Conservation (phyloP, 2,329 filamentous ascomycete genomes). For the Onygenales sp. region DNA sequence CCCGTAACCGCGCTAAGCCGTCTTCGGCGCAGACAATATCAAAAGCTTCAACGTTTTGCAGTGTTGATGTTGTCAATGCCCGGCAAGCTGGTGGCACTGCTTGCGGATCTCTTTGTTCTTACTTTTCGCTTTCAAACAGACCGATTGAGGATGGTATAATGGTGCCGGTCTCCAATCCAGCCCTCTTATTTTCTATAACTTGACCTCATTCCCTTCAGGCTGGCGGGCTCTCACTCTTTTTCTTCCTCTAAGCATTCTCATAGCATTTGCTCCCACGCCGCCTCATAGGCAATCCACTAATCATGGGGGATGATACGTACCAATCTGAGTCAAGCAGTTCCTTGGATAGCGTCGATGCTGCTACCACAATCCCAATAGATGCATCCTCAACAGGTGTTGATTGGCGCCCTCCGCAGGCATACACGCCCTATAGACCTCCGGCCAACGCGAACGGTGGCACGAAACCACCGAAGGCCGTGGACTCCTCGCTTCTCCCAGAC, state of each 20-base stretch:
- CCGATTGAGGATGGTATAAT: neutral
- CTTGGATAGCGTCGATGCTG: neutral
- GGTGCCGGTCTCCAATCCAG: neutral
- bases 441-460: neutral
- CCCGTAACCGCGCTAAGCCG: neutral
- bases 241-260: neutral
- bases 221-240: too few relatives aligned
- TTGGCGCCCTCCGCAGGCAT: neutral
- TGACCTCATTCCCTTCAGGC: too few relatives aligned
- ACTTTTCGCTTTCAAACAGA: neutral
- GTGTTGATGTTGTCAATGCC: too few relatives aligned
- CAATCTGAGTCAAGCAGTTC: neutral
- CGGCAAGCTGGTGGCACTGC: neutral
- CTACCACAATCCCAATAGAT: neutral
- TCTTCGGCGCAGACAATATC: neutral
- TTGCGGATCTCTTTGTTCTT: neutral
- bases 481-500: constrained; percentile 25
- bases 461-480: constrained; percentile 8
- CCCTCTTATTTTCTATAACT: neutral
- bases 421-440: constrained; percentile 1
- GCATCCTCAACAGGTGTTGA: neutral
- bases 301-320: neutral
- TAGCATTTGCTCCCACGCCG: neutral
- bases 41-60: neutral
- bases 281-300: neutral